Base-by-base conservation (phyloP, 345 rosid genomes). In the Ailanthus altissimus region DNA sequence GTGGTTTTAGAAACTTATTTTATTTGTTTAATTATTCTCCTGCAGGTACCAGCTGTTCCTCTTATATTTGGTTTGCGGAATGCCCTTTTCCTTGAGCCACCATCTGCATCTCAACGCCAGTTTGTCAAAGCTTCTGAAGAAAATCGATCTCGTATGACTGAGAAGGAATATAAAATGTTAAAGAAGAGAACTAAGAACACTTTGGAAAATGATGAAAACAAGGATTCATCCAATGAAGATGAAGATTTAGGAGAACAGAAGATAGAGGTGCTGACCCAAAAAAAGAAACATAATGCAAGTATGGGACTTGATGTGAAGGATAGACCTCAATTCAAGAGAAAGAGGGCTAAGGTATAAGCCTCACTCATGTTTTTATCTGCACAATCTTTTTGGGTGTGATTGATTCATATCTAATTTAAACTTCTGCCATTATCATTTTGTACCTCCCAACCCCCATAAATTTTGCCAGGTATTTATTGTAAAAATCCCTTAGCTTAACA, bases 21-120 rank as follows among this genome's bases (percentile, higher is more conserved):
- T 53, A 58, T 38, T 70, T 15, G 57, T 57, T 28, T 70, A 18
- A 72, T 23, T 63, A 4, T 63, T 12, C 57, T 70, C 46, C 16
- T 82, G 78, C 87, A 96, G 99, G 86, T 92, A 45, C 89, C 94
- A 43, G 89, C 88, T 53, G 97, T 87, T 75, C 99, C 99, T 66
- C 89, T 91, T 72, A 67, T 96, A 76, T 93, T 69, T 85, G 95
- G 91, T 11, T 73, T 96, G 64, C 88, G 95, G 75, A 94, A 91
- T 67, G 80, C 88, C 59, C 90, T 96, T 64, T 89, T 89, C 70
- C 93, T 96, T 58, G 93, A 92, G 80, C 87, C 83, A 77, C 98
- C 97, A 26, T 93, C 99, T 71, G 75, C 88, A 71, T 82, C 85
- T 81, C 99, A 96, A 75, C 90, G 83, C 13, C 76, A 87, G 75